These are phyloP conservation scores for Thelonectria blattea DNA, from an alignment of 2,329 filamentous ascomycete species.

Conservation along the genomic window DNA sequence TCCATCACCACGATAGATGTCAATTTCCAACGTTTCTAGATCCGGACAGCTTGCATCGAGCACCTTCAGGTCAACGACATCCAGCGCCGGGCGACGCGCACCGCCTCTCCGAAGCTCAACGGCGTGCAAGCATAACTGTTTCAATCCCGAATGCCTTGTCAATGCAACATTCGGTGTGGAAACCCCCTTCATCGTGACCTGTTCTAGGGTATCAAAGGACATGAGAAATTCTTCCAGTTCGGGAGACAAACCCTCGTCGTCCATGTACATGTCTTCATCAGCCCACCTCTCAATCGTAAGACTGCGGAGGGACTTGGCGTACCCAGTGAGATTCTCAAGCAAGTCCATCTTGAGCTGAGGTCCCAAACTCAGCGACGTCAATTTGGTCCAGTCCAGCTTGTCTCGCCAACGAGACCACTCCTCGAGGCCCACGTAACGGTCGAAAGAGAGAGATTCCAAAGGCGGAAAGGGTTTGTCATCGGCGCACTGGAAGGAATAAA, in stretches of 20 bases:
- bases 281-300: background rate
- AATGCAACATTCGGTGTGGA: background rate
- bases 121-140: background rate
- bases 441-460: background rate
- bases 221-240: background rate
- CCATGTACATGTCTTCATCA: background rate
- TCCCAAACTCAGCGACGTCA: background rate
- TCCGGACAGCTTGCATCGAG: background rate
- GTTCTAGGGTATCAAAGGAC: conserved; percentile 1
- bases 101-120: background rate
- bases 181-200: background rate
- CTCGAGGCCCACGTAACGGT: background rate
- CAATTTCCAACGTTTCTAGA: background rate
- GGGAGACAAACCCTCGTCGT: background rate
- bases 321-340: background rate
- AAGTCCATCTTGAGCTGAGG: background rate
- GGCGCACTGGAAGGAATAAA: background rate
- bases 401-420: background rate
- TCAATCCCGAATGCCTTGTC: conserved; percentile 2
- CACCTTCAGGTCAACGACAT: background rate
- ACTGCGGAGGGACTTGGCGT: background rate
- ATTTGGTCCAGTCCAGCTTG: background rate
- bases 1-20: background rate
- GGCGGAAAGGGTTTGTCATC: background rate
- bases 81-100: background rate